A percentile compares a stretch with the other conserved stretches of the same genome.
Evolutionary conservation across 2,329 filamentous ascomycete species (phyloP).

Genomic region (Microdochium bolleyi): DNA sequence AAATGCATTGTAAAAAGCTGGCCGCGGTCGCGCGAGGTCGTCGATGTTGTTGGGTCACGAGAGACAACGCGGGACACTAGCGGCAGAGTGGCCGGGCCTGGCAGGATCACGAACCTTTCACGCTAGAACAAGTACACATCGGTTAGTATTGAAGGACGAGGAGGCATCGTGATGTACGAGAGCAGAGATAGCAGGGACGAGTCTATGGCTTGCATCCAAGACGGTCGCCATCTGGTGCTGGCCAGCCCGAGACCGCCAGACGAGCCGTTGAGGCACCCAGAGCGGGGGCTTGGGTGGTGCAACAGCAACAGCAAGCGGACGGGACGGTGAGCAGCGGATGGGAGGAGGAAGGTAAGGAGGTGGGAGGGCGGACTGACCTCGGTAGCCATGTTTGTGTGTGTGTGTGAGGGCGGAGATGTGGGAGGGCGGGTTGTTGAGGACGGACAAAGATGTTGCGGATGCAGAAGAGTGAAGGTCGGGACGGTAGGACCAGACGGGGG

Average conservation of each 20-base stretch:
- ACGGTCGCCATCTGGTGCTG: no score
- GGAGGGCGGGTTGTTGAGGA: background rate
- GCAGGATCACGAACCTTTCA: slow-evolving; percentile 51
- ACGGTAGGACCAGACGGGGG: background rate
- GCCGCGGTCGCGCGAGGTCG: slow-evolving; percentile 4
- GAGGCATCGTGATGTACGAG: slow-evolving; percentile 3
- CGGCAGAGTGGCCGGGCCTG: slow-evolving; percentile 6
- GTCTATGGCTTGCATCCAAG: slow-evolving; percentile 8
- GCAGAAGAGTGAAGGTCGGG: background rate
- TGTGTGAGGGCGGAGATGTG: slow-evolving; percentile 3
- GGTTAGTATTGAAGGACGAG: slow-evolving; percentile 13
- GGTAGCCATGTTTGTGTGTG: slow-evolving; percentile 19
- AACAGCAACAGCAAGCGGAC: background rate
- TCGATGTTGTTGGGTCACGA: slow-evolving; percentile 3
- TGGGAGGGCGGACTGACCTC: slow-evolving; percentile 16
- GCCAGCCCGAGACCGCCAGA: no score
- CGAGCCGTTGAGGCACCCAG: background rate
- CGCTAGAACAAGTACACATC: slow-evolving; percentile 38
- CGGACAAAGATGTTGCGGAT: background rate
- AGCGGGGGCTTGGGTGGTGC: slow-evolving; percentile 7
- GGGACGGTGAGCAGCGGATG: background rate
- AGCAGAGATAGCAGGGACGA: slow-evolving; percentile 12
- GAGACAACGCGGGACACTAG: background rate
- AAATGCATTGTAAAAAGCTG: slow-evolving; percentile 3
- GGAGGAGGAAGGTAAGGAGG: background rate